A percentile compares a stretch with the other conserved stretches of the same genome.
phyloP scores from a whole-genome alignment of 306 rosid species.

The Hippophae tibetana region DNA sequence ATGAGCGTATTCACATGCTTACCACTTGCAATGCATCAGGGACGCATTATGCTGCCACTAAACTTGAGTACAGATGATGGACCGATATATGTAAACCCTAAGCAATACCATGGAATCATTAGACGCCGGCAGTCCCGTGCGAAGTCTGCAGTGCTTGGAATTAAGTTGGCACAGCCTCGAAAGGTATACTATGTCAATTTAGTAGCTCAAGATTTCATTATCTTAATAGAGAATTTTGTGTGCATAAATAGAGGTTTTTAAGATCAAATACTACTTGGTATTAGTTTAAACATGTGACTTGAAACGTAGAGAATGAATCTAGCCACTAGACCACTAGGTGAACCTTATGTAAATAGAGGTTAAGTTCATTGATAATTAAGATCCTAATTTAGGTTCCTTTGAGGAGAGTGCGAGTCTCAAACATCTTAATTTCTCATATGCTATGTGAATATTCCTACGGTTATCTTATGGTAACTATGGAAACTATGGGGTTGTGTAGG shows the following conservation, averaged over 20 bases:
- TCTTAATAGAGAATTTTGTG: neutral
- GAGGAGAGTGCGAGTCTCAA: too few species aligned
- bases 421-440: too few species aligned
- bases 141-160: conserved; percentile 67
- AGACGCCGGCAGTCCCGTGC: conserved; percentile 87
- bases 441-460: too few species aligned
- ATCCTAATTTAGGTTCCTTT: too few species aligned
- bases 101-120: conserved; percentile 92
- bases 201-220: neutral
- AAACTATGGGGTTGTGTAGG: too few species aligned
- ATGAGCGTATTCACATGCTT: conserved; percentile 1
- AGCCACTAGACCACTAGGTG: too few species aligned
- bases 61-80: conserved; percentile 73
- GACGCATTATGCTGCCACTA: conserved; percentile 88
- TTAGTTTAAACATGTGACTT: neutral
- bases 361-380: too few species aligned
- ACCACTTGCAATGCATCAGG: conserved; percentile 38
- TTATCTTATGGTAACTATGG: too few species aligned
- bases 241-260: too few species aligned
- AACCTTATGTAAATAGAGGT: too few species aligned
- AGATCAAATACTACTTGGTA: too few species aligned
- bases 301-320: too few species aligned
- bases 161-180: conserved; percentile 41
- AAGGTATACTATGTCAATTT: conserved; percentile 43
- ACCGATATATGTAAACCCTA: conserved; percentile 88